phyloP scores from a whole-genome alignment of 1,284 basidiomycete genomes.

The Anthracocystis setariae region DNA sequence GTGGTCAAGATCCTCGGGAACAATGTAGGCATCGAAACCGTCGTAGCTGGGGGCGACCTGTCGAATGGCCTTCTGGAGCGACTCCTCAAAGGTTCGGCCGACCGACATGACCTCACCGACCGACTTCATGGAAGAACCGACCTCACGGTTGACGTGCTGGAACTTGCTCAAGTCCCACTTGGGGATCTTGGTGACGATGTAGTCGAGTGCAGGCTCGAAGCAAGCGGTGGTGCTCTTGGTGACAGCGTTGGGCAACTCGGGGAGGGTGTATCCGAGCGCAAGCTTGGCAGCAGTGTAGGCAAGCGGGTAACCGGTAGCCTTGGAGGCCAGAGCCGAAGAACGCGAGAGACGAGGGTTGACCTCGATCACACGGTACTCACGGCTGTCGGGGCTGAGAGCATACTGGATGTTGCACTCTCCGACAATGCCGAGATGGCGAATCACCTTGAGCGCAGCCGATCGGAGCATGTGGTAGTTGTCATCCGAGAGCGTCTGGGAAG shows the following conservation, averaged over 20 bases:
- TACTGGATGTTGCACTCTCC: slow-evolving; percentile 99
- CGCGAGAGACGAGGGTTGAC: slow-evolving; percentile 67
- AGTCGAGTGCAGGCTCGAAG: slow-evolving; percentile 99
- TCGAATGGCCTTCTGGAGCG: slow-evolving; percentile 96
- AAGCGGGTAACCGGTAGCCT: slow-evolving; percentile 98
- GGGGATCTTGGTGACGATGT: slow-evolving; percentile 99
- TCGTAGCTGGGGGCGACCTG: slow-evolving; percentile 88
- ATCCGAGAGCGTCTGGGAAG: slow-evolving; percentile 96
- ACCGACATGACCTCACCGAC: slow-evolving; percentile 99
- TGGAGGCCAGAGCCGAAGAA: slow-evolving; percentile 87
- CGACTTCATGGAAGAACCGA: slow-evolving; percentile 98
- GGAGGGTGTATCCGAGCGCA: slow-evolving; percentile 96
- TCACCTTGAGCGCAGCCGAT: slow-evolving; percentile 95
- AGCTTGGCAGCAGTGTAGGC: slow-evolving; percentile 99
- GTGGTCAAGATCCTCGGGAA: slow-evolving; percentile 83
- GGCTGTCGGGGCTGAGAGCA: slow-evolving; percentile 89
- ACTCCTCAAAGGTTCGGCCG: slow-evolving; percentile 98
- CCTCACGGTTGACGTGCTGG: slow-evolving; percentile 90
- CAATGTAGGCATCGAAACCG: slow-evolving; percentile 77
- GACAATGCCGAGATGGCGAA: slow-evolving; percentile 95
- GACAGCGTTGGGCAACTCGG: slow-evolving; percentile 97
- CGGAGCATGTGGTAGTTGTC: slow-evolving; percentile 98
- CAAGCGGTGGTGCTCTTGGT: slow-evolving; percentile 99
- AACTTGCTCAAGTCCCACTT: slow-evolving; percentile 99
- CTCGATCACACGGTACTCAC: slow-evolving; percentile 94